Conservation (phyloP, 108 stramenopile species). For the Seminavis robusta region DNA sequence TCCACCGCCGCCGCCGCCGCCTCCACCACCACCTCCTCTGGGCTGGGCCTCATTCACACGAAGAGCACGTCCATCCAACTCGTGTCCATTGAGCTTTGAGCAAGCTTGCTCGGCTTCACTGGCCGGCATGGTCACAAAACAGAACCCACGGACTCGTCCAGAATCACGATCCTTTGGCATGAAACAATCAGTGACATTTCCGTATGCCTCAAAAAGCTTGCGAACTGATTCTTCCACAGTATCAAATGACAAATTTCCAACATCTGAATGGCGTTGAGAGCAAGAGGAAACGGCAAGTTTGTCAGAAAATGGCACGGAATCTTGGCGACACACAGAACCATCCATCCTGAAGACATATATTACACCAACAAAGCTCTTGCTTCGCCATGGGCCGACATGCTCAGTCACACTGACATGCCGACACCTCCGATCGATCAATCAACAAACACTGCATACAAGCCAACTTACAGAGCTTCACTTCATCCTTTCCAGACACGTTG, state of each 20-base stretch:
- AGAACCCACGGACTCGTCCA: conserved; percentile 82
- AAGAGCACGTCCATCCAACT: conserved; percentile 80
- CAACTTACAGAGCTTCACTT: conserved; percentile 89
- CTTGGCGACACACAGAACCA: no score
- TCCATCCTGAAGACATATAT: no score
- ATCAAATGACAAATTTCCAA: conserved; percentile 92
- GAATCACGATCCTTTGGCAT: conserved; percentile 83
- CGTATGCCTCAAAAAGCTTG: conserved; percentile 79
- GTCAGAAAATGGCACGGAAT: no score
- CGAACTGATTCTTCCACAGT: conserved; percentile 72
- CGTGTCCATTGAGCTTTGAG: conserved; percentile 70
- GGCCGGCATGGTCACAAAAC: conserved; percentile 87
- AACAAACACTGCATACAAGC: no score
- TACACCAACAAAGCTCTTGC: no score
- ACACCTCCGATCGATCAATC: no score
- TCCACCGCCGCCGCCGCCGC: conserved; percentile 18
- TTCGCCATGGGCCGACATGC: no score
- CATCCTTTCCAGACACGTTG: conserved; percentile 64
- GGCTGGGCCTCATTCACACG: conserved; percentile 91
- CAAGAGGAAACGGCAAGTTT: no score
- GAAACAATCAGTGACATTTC: conserved; percentile 82
- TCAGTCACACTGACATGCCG: no score
- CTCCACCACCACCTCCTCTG: conserved; percentile 50
- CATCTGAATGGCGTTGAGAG: no score
- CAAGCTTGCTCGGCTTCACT: conserved; percentile 79